Evolutionary conservation across 1,284 basidiomycete genomes (phyloP), one percentile per base, ranked within the genome.

Genomic region (Athelia sp.): DNA sequence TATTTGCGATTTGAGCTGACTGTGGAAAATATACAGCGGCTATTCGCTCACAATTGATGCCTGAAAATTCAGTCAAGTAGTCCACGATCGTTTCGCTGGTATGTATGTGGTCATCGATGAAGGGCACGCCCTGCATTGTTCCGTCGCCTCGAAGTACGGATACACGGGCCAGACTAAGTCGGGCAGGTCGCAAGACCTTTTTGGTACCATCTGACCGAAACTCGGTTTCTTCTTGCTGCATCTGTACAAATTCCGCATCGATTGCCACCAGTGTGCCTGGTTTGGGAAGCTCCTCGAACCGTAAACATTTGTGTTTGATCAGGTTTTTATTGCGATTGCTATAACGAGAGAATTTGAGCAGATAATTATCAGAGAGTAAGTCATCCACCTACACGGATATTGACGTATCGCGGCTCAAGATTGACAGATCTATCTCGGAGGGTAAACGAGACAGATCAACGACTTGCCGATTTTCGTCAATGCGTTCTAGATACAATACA

Each of bases 21-120:
- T 10, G 29, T 50, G 31, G 42, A 8, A 1, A 46, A 29, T 31
- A 42, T 34, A 15, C 35, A 14, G 24, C 44, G 42, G 9, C 38
- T 22, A 42, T 45, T 24, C 43, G 48, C 87, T 50, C 60, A 93
- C 93, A 89, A 73, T 86, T 84, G 52, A 99, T 97, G 1, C 97
- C 97, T 14, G 94, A 98, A 62, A 87, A 98, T 64, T 98, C 94
- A 0, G 96, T 99, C 53, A 99, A 71, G 64, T 98, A 98, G 68
- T 99, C 94, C 11, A 98, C 92, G 43, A 99, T 91, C 2, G 83
- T 78, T 63, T 98, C 97, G 57, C 88, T 95, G 1, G 94, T 98
- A 60, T 93, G 88, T 46, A 99, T 98, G 61, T 99, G 92, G 62
- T 99, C 97, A 59, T 99, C 97, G 59, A 99, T 98, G 69, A 98